These are phyloP conservation scores for Fraxinus sp. DNA, from an alignment of 305 asterid species.

Conservation along the genomic window DNA sequence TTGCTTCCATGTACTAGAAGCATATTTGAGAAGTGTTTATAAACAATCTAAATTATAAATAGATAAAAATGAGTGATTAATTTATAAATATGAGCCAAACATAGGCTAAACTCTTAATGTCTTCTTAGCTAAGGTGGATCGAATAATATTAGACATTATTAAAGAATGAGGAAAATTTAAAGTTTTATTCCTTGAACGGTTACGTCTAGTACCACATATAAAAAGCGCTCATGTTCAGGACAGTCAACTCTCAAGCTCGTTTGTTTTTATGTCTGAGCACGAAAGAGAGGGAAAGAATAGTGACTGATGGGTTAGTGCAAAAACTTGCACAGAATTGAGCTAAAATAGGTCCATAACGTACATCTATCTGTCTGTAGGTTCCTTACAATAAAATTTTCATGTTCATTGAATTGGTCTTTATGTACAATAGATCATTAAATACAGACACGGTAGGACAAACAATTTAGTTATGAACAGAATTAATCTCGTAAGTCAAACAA, in stretches of 20 bases:
- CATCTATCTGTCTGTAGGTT: too few relatives aligned
- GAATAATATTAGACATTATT: not conserved
- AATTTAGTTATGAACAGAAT: not conserved
- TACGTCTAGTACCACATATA: not conserved
- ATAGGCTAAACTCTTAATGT: not conserved
- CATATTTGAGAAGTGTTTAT: not conserved
- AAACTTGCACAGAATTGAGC: not conserved
- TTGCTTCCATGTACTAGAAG: not conserved
- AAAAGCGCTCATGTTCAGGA: not conserved
- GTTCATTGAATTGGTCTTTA: not conserved
- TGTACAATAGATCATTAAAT: not conserved
- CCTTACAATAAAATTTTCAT: not conserved
- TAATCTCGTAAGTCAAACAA: not conserved
- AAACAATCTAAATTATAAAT: too few relatives aligned
- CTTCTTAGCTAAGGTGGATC: not conserved
- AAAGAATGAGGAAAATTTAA: not conserved
- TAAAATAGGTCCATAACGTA: not conserved
- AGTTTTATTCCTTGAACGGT: not conserved
- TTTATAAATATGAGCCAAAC: not conserved
- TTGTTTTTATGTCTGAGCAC: not conserved
- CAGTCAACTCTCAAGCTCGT: not conserved
- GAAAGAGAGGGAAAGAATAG: not conserved
- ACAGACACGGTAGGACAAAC: not conserved
- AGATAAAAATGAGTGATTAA: not conserved
- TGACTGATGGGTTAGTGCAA: not conserved